Evolutionary conservation across 1,284 basidiomycete genomes (phyloP), one percentile per base, ranked within the genome.

Genomic region (Waitea zeae): DNA sequence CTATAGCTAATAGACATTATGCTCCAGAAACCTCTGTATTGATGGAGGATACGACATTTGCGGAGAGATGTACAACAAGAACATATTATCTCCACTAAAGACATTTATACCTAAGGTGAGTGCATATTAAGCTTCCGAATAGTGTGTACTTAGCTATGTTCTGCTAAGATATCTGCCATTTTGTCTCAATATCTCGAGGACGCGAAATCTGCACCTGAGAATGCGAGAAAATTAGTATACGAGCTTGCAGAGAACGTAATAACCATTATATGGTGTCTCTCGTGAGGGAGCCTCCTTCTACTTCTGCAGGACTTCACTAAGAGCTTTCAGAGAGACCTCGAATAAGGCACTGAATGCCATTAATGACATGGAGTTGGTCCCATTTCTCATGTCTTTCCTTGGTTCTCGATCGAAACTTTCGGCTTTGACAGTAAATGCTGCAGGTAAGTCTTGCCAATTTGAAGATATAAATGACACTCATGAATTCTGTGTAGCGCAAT

Each of bases 11-110:
- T 17, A 35, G 18, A 6, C 14, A 5, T 20, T 17, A 27, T 6
- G 28, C 12, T 12, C 7, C 46, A 90, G 89, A 43, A 96, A 95
- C 57, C 57, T 95, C 17, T 90, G 87, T 46, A 81, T 96, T 47
- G 89, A 95, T 49, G 89, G 86, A 15, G 89, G 89, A 29, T 82
- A 82, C 47, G 87, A 93, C 47, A 82, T 93, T 29, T 90, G 88
- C 46, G 83, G 80, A 3, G 87, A 95, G 54, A 93, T 96, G 86
- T 92, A 80, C 57, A 95, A 96, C 57, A 95, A 95, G 60, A 82
- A 82, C 43, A 75, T 95, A 36, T 61, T 93, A 36, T 64, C 73
- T 1, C 83, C 82, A 0, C 53, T 88, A 37, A 71, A 62, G 46
- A 63, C 64, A 1, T 81, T 82, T 45, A 62, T 86, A 17, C 74